Percentiles rank a stretch among this genome's conserved stretches.
These are phyloP conservation scores for Pseudonitzschia multistriata DNA, from an alignment of 108 stramenopile genomes.

Conservation along the genomic window DNA sequence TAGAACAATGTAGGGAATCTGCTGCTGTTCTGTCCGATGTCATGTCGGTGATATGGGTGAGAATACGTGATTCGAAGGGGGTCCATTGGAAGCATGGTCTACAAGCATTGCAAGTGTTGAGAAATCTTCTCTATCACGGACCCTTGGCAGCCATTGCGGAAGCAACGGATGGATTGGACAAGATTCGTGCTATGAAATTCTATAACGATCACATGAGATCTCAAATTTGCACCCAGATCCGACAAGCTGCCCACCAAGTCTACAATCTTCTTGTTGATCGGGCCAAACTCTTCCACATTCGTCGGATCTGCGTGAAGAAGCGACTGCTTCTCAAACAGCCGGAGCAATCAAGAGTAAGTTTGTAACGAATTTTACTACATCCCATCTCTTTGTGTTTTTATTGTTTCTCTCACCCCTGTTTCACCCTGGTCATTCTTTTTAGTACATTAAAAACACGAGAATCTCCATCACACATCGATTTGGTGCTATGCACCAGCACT, in stretches of 20 bases:
- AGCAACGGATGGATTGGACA: slow-evolving; percentile 79
- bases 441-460: slow-evolving; percentile 25
- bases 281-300: slow-evolving; percentile 53
- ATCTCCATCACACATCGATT: slow-evolving; percentile 22
- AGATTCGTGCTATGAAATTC: slow-evolving; percentile 68
- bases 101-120: slow-evolving; percentile 67
- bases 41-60: slow-evolving; percentile 84
- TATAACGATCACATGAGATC: slow-evolving; percentile 68
- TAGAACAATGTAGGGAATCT: slow-evolving; percentile 68
- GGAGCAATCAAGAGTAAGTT: slow-evolving; percentile 31
- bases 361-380: background rate
- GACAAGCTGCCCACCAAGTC: slow-evolving; percentile 56
- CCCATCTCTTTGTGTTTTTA: background rate
- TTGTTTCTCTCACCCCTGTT: background rate
- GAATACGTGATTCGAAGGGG: slow-evolving; percentile 63
- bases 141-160: slow-evolving; percentile 76
- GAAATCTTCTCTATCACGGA: slow-evolving; percentile 77
- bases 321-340: slow-evolving; percentile 34
- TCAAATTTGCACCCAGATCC: slow-evolving; percentile 55
- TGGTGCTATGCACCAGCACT: slow-evolving; percentile 25
- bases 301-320: slow-evolving; percentile 52
- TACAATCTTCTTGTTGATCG: slow-evolving; percentile 74
- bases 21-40: slow-evolving; percentile 65
- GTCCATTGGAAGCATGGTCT: slow-evolving; percentile 72
- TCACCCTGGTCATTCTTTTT: background rate